Evolutionary conservation across 306 rosid species (phyloP).

Genomic region (Cercis canadensis): DNA sequence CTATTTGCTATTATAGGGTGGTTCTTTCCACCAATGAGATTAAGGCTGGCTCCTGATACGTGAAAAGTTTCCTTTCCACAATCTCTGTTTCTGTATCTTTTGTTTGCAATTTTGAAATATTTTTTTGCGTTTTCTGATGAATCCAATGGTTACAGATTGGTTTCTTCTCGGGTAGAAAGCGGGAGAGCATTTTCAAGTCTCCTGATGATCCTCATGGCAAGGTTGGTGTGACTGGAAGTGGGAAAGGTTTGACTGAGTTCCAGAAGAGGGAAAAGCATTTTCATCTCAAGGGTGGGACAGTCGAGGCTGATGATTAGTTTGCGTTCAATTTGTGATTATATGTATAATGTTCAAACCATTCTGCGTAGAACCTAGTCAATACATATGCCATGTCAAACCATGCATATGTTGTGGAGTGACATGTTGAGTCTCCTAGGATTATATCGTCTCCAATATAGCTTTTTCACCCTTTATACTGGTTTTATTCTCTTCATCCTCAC

Average conservation of each 20-base stretch:
- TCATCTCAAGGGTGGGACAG: slow-evolving; percentile 90
- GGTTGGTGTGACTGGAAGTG: slow-evolving; percentile 99
- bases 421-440: no score
- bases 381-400: background rate
- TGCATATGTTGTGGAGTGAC: slow-evolving; percentile 3
- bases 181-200: slow-evolving; percentile 97
- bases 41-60: no score
- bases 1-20: no score
- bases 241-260: slow-evolving; percentile 96
- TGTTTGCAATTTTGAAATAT: background rate
- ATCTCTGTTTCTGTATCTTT: background rate
- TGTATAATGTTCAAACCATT: slow-evolving; percentile 39
- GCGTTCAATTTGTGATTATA: slow-evolving; percentile 23
- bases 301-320: slow-evolving; percentile 78
- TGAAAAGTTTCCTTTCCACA: background rate
- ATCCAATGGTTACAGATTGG: slow-evolving; percentile 62
- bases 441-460: no score
- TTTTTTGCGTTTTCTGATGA: background rate
- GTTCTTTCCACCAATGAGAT: no score
- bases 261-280: slow-evolving; percentile 96
- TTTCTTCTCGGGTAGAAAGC: slow-evolving; percentile 88
- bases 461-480: no score
- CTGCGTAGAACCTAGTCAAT: slow-evolving; percentile 23
- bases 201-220: slow-evolving; percentile 94
- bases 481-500: no score